A percentile compares a stretch with the other conserved stretches of the same genome.
Evolutionary conservation across 2,329 filamentous ascomycete genomes (phyloP).

Genomic region (Talaromyces verruculosus): DNA sequence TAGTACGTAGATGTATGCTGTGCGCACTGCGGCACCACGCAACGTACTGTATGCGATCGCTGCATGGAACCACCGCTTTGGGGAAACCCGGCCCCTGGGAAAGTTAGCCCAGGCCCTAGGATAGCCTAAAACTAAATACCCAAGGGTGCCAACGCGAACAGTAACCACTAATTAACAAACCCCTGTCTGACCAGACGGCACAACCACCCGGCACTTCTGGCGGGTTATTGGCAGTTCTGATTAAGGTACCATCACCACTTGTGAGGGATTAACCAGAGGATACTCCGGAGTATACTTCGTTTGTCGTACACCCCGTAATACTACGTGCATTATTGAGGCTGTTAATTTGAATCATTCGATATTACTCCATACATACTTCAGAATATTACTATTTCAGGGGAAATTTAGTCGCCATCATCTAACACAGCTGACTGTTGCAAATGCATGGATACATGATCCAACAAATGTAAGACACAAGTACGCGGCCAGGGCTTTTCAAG

Average conservation of each 20-base stretch:
- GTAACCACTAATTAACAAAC: neutral
- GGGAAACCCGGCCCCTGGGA: neutral
- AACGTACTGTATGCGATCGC: neutral
- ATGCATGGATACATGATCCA: neutral
- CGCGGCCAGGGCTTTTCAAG: neutral
- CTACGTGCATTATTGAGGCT: neutral
- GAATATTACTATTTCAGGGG: neutral
- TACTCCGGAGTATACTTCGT: neutral
- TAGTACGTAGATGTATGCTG: neutral
- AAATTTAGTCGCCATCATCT: neutral
- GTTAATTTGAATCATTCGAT: neutral
- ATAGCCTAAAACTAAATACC: neutral
- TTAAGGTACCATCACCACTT: constrained; percentile 6
- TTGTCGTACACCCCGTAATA: neutral
- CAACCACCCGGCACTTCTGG: neutral
- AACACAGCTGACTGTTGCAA: neutral
- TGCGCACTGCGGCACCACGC: neutral
- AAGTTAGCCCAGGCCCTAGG: constrained; percentile 6
- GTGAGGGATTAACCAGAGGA: neutral
- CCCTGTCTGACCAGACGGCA: neutral
- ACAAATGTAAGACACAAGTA: neutral
- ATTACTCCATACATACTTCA: neutral
- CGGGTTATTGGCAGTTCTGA: neutral
- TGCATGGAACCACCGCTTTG: constrained; percentile 1
- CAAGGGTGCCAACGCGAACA: neutral